A percentile compares a stretch with the other conserved stretches of the same genome.
Conservation (phyloP, 257 asterid species). For the Nicotiana otophora region DNA sequence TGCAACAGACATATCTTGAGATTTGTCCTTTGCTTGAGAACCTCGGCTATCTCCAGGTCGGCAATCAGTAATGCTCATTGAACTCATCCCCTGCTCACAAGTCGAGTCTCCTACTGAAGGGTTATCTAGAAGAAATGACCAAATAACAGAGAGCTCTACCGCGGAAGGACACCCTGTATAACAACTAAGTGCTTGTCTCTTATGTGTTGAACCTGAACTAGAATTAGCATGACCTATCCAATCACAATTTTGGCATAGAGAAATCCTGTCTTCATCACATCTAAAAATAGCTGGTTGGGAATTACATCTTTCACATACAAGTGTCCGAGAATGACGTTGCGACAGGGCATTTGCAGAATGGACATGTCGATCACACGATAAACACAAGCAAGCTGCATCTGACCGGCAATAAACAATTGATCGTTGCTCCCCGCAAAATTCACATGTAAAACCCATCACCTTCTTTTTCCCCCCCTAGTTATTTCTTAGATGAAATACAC, state of each 20-base stretch:
- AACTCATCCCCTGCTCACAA: constrained; percentile 52
- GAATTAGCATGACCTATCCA: constrained; percentile 58
- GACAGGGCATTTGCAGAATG: constrained; percentile 93
- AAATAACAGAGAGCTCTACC: constrained; percentile 62
- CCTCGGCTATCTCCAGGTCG: constrained; percentile 23
- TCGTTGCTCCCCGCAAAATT: constrained; percentile 71
- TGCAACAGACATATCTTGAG: constrained; percentile 23
- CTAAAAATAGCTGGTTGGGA: constrained; percentile 62
- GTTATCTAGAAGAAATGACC: constrained; percentile 57
- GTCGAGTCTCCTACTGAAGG: constrained; percentile 43
- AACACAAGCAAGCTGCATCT: constrained; percentile 76
- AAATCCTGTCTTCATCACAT: constrained; percentile 58
- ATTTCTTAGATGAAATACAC: constrained; percentile 1
- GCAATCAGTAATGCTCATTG: constrained; percentile 44
- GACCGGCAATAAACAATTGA: constrained; percentile 74
- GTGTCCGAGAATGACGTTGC: constrained; percentile 76
- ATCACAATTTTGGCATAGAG: constrained; percentile 83
- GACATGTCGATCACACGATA: constrained; percentile 80
- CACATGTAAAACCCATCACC: constrained; percentile 76
- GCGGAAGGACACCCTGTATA: constrained; percentile 87
- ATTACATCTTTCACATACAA: constrained; percentile 77
- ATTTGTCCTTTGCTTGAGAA: constrained; percentile 22
- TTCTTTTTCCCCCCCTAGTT: not conserved
- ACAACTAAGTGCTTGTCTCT: constrained; percentile 57
- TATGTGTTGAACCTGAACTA: constrained; percentile 39